Conservation (phyloP, 495 filamentous ascomycete genomes). For the Cairneyella variabilis region DNA sequence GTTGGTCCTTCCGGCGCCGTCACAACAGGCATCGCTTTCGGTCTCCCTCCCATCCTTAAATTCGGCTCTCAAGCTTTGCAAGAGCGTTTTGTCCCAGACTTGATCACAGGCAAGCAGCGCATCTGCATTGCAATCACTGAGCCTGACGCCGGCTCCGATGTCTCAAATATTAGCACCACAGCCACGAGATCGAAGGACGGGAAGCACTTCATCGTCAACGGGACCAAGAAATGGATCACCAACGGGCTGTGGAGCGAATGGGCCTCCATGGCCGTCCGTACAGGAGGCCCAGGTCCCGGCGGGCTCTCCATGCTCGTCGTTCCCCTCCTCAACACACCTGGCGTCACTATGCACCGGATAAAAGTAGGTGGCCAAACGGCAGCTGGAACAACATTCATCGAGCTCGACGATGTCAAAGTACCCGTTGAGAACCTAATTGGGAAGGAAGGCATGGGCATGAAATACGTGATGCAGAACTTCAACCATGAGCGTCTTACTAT, state of each 20-base stretch:
- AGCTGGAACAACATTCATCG: slow-evolving; percentile 71
- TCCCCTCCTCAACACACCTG: slow-evolving; percentile 57
- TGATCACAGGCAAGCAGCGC: slow-evolving; percentile 62
- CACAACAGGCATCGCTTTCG: slow-evolving; percentile 68
- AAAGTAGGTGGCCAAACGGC: slow-evolving; percentile 56
- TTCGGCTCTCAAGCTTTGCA: slow-evolving; percentile 58
- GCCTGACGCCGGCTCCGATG: slow-evolving; percentile 67
- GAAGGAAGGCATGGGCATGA: slow-evolving; percentile 67
- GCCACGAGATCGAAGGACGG: slow-evolving; percentile 61
- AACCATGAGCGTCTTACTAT: slow-evolving; percentile 74
- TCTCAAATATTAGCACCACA: slow-evolving; percentile 65
- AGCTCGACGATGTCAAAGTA: slow-evolving; percentile 64
- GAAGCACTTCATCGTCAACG: slow-evolving; percentile 67
- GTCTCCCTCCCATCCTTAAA: slow-evolving; percentile 65
- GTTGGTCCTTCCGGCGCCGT: slow-evolving; percentile 55
- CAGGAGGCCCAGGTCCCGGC: slow-evolving; percentile 56
- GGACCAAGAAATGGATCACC: slow-evolving; percentile 79
- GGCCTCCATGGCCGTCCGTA: slow-evolving; percentile 71
- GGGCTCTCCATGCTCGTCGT: slow-evolving; percentile 66
- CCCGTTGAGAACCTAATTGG: slow-evolving; percentile 67
- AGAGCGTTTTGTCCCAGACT: slow-evolving; percentile 59
- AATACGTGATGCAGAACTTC: slow-evolving; percentile 79
- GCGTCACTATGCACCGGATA: slow-evolving; percentile 63
- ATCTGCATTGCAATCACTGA: slow-evolving; percentile 77
- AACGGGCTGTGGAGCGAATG: slow-evolving; percentile 76